Base-by-base conservation (phyloP, 2,329 filamentous ascomycete species). In the Pseudocercospora musae region DNA sequence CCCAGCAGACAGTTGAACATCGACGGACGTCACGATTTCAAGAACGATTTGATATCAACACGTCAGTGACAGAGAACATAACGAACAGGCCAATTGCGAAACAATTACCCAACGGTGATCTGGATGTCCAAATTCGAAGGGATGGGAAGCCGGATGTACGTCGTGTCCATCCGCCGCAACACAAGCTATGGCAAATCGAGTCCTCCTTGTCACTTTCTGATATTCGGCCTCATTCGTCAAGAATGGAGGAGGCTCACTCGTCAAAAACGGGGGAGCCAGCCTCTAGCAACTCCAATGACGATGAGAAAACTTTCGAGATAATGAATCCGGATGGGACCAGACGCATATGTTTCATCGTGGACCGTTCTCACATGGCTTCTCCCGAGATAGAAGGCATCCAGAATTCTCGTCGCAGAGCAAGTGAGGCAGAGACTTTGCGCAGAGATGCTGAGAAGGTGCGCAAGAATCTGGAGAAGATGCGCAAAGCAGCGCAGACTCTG, bases 311-410 rank as follows among this genome's bases (percentile, higher is more conserved):
- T 7, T 52, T 27, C 23, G 21, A 52, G 20, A n/a, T 15, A 9
- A 29, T 52, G 8, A 18, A 20, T 10, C 7, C 21, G n/a, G 48
- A 52, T 29, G 48, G 48, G 4, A 52, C 10, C 21, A 29, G 21
- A 25, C 15, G 15, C 23, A 10, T n/a, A n/a, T 5, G 9, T 29
- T n/a, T 29, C 23, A 11, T 18, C 1, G 13, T 52, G 48, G 13
- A 52, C 11, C 48, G 48, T 52, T 52, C 48, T 27, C 48, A 25
- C n/a, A 52, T 52, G 48, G 23, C 48, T 52, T 52, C 48, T 52
- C 48, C 48, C 8, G 23, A 52, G 21, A 23, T 52, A 11, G 48
- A 23, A 25, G 18, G 44, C 18, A 21, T 48, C 20, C 18, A 48
- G 13, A 9, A 11, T 21, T 48, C 44, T 21, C 44, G 37, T n/a